These are phyloP conservation scores for Mallotus japonicus DNA, from an alignment of 441 rosid species.

Conservation along the genomic window DNA sequence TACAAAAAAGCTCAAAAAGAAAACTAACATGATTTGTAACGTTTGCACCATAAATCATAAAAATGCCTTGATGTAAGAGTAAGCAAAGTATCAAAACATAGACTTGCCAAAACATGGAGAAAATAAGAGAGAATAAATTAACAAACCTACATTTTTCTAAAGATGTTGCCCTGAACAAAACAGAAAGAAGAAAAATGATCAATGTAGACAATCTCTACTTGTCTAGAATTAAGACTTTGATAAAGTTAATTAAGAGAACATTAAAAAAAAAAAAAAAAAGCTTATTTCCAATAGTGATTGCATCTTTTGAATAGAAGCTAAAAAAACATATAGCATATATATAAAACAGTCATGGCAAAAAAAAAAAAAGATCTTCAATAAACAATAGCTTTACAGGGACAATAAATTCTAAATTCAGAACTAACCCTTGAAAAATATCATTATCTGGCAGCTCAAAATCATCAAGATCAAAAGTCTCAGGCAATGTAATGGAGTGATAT, in stretches of 20 bases:
- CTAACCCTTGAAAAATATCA: conserved; percentile 95
- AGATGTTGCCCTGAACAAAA: background rate
- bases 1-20: background rate
- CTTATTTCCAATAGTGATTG: too few relatives aligned
- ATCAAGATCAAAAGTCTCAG: conserved; percentile 99
- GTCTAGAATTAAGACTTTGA: background rate
- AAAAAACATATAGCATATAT: background rate
- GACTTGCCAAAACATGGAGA: background rate
- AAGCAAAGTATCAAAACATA: background rate
- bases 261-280: too few relatives aligned
- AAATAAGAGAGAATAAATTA: background rate
- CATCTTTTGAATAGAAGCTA: background rate
- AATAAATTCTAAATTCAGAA: conserved; percentile 22
- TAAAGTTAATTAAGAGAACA: background rate
- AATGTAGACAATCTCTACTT: background rate
- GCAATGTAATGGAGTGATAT: conserved; percentile 96
- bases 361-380: conserved; percentile 1
- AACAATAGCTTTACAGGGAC: background rate
- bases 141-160: background rate
- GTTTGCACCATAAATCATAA: background rate
- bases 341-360: background rate
- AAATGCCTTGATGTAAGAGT: background rate
- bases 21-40: background rate
- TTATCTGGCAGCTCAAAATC: conserved; percentile 99
- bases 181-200: background rate